Percentiles rank a stretch among this genome's conserved stretches.
These are phyloP conservation scores for Suillus weaverae DNA, from an alignment of 768 basidiomycete species.

Conservation along the genomic window DNA sequence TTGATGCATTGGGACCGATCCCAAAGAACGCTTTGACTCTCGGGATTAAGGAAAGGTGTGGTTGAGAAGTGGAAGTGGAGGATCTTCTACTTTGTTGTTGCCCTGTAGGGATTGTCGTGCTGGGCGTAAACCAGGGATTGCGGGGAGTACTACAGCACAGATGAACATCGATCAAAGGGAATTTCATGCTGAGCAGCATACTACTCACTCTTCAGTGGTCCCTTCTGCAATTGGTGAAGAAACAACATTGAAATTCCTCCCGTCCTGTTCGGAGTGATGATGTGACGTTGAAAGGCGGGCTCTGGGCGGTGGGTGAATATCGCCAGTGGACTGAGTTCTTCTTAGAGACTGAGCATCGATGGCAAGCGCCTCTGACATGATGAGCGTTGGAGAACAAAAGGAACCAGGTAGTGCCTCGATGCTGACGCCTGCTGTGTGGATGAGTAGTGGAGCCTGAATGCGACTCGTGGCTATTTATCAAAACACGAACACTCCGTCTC, in stretches of 20 bases:
- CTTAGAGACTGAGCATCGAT: constrained; percentile 35
- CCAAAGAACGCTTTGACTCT: constrained; percentile 46
- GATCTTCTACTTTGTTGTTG: constrained; percentile 2
- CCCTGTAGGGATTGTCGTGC: background rate
- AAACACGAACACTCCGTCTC: background rate
- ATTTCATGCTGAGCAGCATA: background rate
- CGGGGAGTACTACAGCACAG: background rate
- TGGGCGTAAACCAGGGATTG: background rate
- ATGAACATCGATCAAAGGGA: background rate
- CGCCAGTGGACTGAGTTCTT: constrained; percentile 36
- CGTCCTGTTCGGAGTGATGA: constrained; percentile 27
- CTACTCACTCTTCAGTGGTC: constrained; percentile 6
- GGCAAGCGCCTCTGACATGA: constrained; percentile 27
- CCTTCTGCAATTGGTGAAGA: constrained; percentile 4
- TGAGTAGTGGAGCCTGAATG: constrained; percentile 16
- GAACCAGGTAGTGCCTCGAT: constrained; percentile 15
- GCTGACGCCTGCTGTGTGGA: constrained; percentile 33
- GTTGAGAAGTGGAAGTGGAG: background rate
- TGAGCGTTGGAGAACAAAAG: constrained; percentile 21
- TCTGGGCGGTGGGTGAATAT: constrained; percentile 31
- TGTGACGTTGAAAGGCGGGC: constrained; percentile 31
- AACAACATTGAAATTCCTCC: constrained; percentile 13
- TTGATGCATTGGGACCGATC: constrained; percentile 51
- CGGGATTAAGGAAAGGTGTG: constrained; percentile 19
- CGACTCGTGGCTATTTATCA: constrained; percentile 7